A percentile compares a stretch with the other conserved stretches of the same genome.
Conservation (phyloP, 352 stramenopile species). For the Elongisporangium undulatum region DNA sequence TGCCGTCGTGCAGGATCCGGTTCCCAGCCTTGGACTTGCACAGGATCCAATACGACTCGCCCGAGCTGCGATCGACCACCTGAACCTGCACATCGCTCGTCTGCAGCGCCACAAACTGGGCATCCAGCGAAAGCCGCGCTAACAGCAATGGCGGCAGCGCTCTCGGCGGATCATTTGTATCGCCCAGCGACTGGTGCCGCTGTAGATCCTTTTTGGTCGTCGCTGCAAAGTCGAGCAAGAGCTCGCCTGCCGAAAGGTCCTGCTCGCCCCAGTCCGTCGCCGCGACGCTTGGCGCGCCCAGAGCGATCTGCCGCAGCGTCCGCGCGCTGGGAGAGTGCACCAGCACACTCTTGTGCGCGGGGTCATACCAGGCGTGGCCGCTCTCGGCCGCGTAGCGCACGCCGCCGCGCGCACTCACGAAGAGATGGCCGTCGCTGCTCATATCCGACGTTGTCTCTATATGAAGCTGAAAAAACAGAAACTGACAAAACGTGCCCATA, state of each 20-base stretch:
- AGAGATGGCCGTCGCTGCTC: slow-evolving; percentile 55
- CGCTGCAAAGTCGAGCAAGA: neutral
- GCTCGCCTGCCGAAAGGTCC: neutral
- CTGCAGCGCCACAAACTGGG: slow-evolving; percentile 68
- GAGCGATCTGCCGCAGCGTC: slow-evolving; percentile 35
- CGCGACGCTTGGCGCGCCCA: slow-evolving; percentile 23
- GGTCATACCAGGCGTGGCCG: slow-evolving; percentile 46
- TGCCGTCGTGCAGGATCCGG: slow-evolving; percentile 45
- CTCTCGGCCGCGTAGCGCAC: slow-evolving; percentile 32
- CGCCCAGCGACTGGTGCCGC: slow-evolving; percentile 1
- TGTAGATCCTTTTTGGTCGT: neutral
- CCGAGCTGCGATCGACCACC: slow-evolving; percentile 39
- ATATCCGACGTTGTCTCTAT: no score
- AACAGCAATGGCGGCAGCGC: slow-evolving; percentile 19
- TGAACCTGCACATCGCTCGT: slow-evolving; percentile 83
- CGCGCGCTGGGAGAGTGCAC: slow-evolving; percentile 26
- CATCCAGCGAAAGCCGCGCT: slow-evolving; percentile 56
- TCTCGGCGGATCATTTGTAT: neutral
- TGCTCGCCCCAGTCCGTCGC: neutral
- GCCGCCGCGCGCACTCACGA: slow-evolving; percentile 38
- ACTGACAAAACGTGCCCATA: neutral
- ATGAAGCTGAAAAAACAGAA: no score
- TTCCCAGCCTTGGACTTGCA: slow-evolving; percentile 66
- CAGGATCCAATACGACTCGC: slow-evolving; percentile 60
- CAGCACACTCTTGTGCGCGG: slow-evolving; percentile 46